Base-by-base conservation (phyloP, 208 protist genomes). In the Trypanosoma vivax region DNA sequence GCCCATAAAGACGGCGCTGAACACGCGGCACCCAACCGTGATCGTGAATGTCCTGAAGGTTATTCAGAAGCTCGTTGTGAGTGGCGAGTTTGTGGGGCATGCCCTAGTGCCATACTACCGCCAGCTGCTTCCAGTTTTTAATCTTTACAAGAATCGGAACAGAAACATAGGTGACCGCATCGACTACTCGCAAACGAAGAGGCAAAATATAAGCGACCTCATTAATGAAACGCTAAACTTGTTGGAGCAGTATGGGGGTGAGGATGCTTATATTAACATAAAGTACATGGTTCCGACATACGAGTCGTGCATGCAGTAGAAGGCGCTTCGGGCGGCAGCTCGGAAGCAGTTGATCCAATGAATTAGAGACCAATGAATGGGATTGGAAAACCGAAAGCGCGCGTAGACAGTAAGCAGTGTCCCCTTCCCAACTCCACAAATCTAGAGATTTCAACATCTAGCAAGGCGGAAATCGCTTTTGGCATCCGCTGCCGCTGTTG, bases 91-190 rank as follows among this genome's bases (percentile, higher is more conserved):
- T 52, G 81, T 99, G 54, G 97, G 97, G 27, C 87, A 98, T 51
- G 96, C 96, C 4, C 83, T 99, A 13, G 97, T 99, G 35, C 96
- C 97, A 16, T 99, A 99, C 80, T 99, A 99, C 76, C 62, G 97
- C 9, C 97, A 99, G 67, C 92, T 99, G 37, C 83, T 99, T n/a
- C 98, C 98, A 9, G 81, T 99, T 10, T 96, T 99, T 59, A 99
- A 99, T 77, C 72, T 99, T 1, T 99, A 98, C 80, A 98, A 97
- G 66, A 91, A 84, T 50, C 64, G 85, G 29, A 97, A 97, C 58
- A 81, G 67, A 59, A 88, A 77, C 45, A 58, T 79, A 55, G 95
- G 96, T 11, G 97, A 99, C 64, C 65, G 57, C 21, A 98, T 99
- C 49, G 97, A 99, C 62, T 99, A 96, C 73, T 72, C 65, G 0